Conservation (phyloP, 2,329 filamentous ascomycete species). For the Elsinoe ampelina region DNA sequence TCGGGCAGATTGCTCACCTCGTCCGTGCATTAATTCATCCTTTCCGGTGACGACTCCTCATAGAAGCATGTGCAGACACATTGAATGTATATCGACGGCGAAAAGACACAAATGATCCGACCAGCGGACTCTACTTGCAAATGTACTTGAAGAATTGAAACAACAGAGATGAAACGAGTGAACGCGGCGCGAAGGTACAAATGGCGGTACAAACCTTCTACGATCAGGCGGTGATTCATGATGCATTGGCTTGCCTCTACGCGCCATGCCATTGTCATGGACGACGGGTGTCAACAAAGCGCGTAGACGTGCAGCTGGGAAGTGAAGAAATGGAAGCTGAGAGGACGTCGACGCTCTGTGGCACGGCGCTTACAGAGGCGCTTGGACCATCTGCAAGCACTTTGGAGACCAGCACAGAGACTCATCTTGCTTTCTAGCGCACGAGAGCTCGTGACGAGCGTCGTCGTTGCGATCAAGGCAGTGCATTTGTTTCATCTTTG, state of each 20-base stretch:
- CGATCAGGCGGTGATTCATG: not conserved
- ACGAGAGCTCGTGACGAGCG: not conserved
- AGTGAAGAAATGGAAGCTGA: constrained; percentile 5
- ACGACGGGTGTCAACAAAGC: constrained; percentile 6
- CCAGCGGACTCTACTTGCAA: constrained; percentile 11
- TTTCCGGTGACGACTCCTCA: not conserved
- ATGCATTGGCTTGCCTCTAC: constrained; percentile 3
- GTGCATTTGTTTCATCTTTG: not conserved
- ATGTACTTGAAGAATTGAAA: not conserved
- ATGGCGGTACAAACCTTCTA: not conserved
- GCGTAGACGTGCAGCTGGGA: constrained; percentile 7
- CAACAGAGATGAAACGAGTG: not conserved
- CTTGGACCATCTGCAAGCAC: constrained; percentile 10
- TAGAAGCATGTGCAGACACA: not conserved
- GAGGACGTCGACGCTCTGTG: constrained; percentile 3
- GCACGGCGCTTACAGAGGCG: constrained; percentile 10
- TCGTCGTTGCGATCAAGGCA: not conserved
- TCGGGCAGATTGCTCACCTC: not conserved
- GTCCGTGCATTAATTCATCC: not conserved
- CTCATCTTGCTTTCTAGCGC: not conserved
- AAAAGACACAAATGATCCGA: not conserved
- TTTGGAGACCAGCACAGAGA: not conserved
- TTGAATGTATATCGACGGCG: not conserved
- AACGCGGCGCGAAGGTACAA: constrained; percentile 4
- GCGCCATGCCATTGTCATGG: constrained; percentile 6